Conservation (phyloP, 345 rosid genomes). For the Gossypium raimondii region DNA sequence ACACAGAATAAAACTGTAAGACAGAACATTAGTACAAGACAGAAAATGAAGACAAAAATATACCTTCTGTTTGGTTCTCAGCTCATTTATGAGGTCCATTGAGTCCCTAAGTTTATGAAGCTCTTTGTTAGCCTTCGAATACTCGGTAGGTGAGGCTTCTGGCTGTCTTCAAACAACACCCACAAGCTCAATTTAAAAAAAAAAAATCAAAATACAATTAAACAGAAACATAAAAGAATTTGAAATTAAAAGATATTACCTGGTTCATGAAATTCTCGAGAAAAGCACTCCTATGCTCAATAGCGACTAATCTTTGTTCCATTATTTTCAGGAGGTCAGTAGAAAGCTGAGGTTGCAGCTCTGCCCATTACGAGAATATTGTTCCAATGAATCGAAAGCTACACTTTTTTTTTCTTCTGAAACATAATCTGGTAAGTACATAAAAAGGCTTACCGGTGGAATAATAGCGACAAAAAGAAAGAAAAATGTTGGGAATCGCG, state of each 20-base stretch:
- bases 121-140: conserved; percentile 79
- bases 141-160: conserved; percentile 74
- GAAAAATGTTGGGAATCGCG: conserved; percentile 10
- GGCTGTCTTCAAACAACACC: conserved; percentile 76
- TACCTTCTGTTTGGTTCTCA: conserved; percentile 82
- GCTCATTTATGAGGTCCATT: conserved; percentile 58
- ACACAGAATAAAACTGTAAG: not conserved
- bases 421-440: not conserved
- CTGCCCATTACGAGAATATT: conserved; percentile 29
- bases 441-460: conserved; percentile 36
- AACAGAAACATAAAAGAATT: not conserved
- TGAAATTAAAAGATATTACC: conserved; percentile 26
- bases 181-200: conserved; percentile 7
- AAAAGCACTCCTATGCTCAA: conserved; percentile 51
- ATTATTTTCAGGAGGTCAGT: conserved; percentile 69
- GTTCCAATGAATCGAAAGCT: not conserved
- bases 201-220: not conserved
- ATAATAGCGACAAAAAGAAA: conserved; percentile 30
- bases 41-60: not conserved
- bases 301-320: conserved; percentile 66
- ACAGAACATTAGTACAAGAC: not conserved
- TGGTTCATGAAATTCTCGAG: conserved; percentile 63
- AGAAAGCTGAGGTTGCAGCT: conserved; percentile 51
- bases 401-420: not conserved
- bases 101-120: conserved; percentile 72